These are phyloP conservation scores for Nakazawaea wyomingensis DNA, from an alignment of 805 yeast genomes.

Conservation along the genomic window DNA sequence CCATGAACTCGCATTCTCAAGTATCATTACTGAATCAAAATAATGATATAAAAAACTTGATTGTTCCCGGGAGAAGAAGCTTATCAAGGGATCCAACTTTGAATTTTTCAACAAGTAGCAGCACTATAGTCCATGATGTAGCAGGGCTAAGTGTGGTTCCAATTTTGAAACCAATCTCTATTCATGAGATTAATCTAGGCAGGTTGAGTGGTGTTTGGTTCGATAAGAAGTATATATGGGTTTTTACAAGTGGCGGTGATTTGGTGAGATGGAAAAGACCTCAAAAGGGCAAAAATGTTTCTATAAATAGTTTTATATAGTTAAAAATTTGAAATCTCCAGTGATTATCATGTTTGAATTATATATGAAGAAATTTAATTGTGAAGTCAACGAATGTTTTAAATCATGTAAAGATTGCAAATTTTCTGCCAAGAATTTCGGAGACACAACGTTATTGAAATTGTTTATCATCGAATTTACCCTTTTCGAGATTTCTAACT, in stretches of 20 bases:
- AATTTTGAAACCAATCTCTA: constrained; percentile 28
- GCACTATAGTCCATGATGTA: constrained; percentile 21
- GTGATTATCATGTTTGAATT: constrained; percentile 14
- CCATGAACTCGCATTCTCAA: constrained; percentile 22
- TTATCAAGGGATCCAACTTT: constrained; percentile 1
- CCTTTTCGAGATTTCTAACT: constrained; percentile 26
- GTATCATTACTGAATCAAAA: constrained; percentile 9
- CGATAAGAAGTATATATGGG: constrained; percentile 30
- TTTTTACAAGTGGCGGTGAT: constrained; percentile 32
- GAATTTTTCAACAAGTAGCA: constrained; percentile 1
- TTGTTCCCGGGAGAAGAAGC: not conserved
- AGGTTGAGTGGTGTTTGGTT: constrained; percentile 27
- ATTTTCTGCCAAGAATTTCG: constrained; percentile 16
- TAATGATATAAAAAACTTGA: not conserved
- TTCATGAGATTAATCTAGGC: constrained; percentile 27
- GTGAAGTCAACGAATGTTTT: constrained; percentile 25
- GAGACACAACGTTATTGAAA: constrained; percentile 20
- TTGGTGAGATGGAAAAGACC: constrained; percentile 34
- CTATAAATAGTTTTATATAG: not conserved
- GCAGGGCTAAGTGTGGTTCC: constrained; percentile 23
- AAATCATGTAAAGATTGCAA: not conserved
- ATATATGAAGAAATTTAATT: constrained; percentile 26
- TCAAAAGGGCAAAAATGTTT: not conserved
- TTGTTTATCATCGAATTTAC: constrained; percentile 25
- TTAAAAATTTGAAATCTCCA: not conserved